Evolutionary conservation across 106 monocot species (phyloP).

Genomic region (Agapanthus africanus): DNA sequence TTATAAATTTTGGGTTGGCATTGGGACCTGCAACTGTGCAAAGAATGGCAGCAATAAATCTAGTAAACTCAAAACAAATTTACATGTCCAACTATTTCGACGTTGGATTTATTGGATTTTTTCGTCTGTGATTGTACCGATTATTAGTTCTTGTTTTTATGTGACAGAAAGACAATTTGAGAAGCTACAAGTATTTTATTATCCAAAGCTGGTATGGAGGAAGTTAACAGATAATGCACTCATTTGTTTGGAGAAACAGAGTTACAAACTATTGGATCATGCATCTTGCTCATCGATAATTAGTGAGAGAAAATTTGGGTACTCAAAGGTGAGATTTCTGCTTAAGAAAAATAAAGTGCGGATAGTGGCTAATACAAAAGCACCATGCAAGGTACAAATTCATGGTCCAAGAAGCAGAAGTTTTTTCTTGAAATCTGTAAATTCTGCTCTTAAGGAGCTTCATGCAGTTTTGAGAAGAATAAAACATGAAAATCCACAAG

Average conservation of each 20-base stretch:
- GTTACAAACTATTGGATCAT: conserved; percentile 26
- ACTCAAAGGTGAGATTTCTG: conserved; percentile 77
- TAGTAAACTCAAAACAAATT: not conserved
- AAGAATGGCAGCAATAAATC: not conserved
- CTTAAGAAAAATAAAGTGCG: conserved; percentile 65
- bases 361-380: conserved; percentile 56
- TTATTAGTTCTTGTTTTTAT: conserved; percentile 66
- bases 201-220: conserved; percentile 63
- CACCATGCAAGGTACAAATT: conserved; percentile 35
- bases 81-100: conserved; percentile 29
- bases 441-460: conserved; percentile 57
- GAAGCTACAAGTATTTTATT: conserved; percentile 67
- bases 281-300: conserved; percentile 16
- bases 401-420: not conserved
- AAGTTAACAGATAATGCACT: conserved; percentile 26
- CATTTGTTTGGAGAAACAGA: conserved; percentile 25
- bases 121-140: conserved; percentile 50
- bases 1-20: not conserved
- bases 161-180: conserved; percentile 73
- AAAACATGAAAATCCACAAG: conserved; percentile 42
- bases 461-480: conserved; percentile 45
- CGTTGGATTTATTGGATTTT: conserved; percentile 85
- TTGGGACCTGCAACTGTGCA: not conserved
- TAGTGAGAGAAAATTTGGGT: conserved; percentile 45
- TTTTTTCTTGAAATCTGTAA: conserved; percentile 38